A percentile compares a stretch with the other conserved stretches of the same genome.
Conservation (phyloP, 176 grass and related monocot genomes). For the Phoenix dactylifera region DNA sequence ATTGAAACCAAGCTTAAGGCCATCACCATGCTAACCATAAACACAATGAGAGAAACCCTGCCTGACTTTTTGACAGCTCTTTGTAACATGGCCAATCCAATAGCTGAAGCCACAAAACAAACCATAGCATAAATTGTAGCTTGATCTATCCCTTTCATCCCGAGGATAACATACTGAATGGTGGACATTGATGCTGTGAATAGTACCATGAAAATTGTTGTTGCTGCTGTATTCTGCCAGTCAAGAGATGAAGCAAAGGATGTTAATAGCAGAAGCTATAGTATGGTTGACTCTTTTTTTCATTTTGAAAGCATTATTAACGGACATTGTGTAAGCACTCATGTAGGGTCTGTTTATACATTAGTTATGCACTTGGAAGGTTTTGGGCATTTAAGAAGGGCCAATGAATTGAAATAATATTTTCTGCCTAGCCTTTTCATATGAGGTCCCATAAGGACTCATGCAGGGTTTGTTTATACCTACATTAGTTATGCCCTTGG, state of each 20-base stretch:
- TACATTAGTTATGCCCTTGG: no score
- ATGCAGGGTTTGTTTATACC: no score
- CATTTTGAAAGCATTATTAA: no score
- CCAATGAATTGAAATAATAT: no score
- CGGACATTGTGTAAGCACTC: no score
- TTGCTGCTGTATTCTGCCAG: conserved; percentile 58
- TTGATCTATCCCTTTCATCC: conserved; percentile 41
- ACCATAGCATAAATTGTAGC: conserved; percentile 36
- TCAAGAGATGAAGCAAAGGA: background rate
- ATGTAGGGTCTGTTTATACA: no score
- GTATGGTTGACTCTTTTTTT: no score
- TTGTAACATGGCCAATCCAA: conserved; percentile 28
- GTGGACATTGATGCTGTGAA: conserved; percentile 80
- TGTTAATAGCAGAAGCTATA: no score
- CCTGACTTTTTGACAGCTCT: conserved; percentile 41
- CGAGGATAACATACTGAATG: conserved; percentile 68
- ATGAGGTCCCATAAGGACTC: no score
- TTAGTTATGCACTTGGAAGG: no score
- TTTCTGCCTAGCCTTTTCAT: no score
- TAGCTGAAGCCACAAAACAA: conserved; percentile 42
- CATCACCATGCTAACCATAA: conserved; percentile 53
- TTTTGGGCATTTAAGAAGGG: no score
- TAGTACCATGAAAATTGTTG: conserved; percentile 62
- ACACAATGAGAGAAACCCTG: conserved; percentile 51
- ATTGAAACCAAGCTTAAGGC: conserved; percentile 56